These are phyloP conservation scores for Globisporangium barbulae DNA, from an alignment of 352 stramenopile species.

Conservation along the genomic window DNA sequence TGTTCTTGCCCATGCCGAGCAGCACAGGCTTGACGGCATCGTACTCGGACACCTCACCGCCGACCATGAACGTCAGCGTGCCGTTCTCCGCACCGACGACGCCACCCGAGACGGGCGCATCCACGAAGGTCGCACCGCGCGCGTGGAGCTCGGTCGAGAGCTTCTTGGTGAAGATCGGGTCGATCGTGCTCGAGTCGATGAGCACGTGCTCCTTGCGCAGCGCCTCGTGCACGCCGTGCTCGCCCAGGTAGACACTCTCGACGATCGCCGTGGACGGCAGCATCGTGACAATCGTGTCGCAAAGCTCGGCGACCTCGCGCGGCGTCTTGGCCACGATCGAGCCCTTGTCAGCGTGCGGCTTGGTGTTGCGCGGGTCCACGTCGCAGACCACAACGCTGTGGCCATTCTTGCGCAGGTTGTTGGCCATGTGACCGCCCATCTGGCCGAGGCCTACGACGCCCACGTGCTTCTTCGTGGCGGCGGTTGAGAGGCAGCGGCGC, in stretches of 20 bases:
- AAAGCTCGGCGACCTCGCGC: conserved; percentile 73
- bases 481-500: conserved; percentile 13
- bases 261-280: conserved; percentile 90
- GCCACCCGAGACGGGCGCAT: conserved; percentile 96
- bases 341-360: conserved; percentile 50
- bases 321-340: conserved; percentile 50
- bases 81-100: conserved; percentile 93
- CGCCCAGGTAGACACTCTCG: conserved; percentile 71
- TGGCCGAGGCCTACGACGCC: conserved; percentile 93
- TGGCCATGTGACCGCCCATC: conserved; percentile 93
- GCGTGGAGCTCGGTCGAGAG: conserved; percentile 66
- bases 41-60: conserved; percentile 62
- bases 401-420: conserved; percentile 86
- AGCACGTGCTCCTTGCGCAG: conserved; percentile 80
- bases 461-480: conserved; percentile 40
- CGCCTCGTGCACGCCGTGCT: conserved; percentile 67
- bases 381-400: conserved; percentile 82
- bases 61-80: conserved; percentile 99
- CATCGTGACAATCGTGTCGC: conserved; percentile 93
- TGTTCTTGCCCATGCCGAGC: conserved; percentile 92
- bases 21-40: conserved; percentile 80
- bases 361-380: conserved; percentile 45
- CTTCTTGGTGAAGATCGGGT: conserved; percentile 90
- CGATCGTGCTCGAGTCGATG: conserved; percentile 96
- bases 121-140: conserved; percentile 76